A percentile compares a stretch with the other conserved stretches of the same genome.
Conservation (phyloP, 78 protist genomes). For the Pigoraptor vietnamica region DNA sequence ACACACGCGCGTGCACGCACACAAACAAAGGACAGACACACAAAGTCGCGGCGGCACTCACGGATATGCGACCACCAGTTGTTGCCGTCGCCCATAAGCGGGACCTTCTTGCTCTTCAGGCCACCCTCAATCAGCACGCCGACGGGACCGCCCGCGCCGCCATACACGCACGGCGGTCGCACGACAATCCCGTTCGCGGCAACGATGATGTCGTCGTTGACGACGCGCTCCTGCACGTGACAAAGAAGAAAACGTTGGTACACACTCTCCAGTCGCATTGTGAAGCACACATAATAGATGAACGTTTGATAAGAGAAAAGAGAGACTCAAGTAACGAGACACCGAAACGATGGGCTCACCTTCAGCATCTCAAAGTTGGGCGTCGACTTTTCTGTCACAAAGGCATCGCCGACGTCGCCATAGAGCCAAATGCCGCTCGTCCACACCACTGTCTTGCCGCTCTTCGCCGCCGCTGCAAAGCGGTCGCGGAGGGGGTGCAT, state of each 20-base stretch:
- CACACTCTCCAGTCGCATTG: too few species aligned
- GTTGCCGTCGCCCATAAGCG: not conserved
- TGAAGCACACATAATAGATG: too few species aligned
- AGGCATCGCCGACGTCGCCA: not conserved
- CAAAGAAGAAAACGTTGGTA: not conserved
- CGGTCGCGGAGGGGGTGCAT: not conserved
- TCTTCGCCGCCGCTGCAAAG: not conserved
- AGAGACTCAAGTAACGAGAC: too few species aligned
- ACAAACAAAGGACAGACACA: not conserved
- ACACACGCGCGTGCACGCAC: too few species aligned
- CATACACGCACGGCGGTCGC: not conserved
- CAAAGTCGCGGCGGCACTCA: not conserved
- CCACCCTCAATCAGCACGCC: not conserved
- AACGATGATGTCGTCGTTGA: not conserved
- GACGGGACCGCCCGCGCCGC: not conserved
- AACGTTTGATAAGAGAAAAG: too few species aligned
- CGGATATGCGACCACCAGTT: not conserved
- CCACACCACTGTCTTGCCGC: not conserved
- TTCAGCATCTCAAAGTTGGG: too few species aligned
- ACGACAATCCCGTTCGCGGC: not conserved
- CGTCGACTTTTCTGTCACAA: not conserved
- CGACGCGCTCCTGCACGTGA: not conserved
- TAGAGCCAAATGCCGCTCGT: not conserved
- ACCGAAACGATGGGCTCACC: too few species aligned
- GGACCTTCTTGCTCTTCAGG: not conserved